Base-by-base conservation (phyloP, 805 yeast genomes). In the Barnettozyma salicaria region DNA sequence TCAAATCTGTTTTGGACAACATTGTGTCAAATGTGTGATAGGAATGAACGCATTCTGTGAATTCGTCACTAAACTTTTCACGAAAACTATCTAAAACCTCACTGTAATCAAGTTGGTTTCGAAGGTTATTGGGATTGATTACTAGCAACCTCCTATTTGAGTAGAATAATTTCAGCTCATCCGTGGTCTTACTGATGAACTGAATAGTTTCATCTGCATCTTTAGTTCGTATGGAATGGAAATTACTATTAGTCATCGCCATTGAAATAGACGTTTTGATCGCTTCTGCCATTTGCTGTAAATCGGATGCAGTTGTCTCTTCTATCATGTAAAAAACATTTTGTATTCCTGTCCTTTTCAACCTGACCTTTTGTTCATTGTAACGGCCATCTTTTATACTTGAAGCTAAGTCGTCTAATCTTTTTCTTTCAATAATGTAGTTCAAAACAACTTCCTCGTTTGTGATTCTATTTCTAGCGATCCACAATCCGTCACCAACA, bases 331-430 rank as follows among this genome's bases (percentile, higher is more conserved):
- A 92, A 46, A 76, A 78, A 14, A 80, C 73, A 45, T 83, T 71
- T 14, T 64, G 63, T 52, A 89, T 63, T 0, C 84, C 87, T 0
- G 92, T 72, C 55, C 79, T 72, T 34, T 69, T 70, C 40, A 92
- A 64, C 37, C 99, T 69, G 13, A 70, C 61, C 53, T 90, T 89
- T 55, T 92, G 99, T 55, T 92, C 98, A 37, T 69, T 67, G 51
- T 82, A 88, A 34, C 99, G 63, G 2, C 96, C 96, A 59, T 92
- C 99, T 42, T 73, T 71, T 31, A 92, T 87, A 35, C 95, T 84
- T 23, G 67, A 53, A 0, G 82, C 82, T 50, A 92, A 69, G 65
- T 92, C 99, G 53, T 86, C 95, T 30, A 89, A 59, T 39, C 96
- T 64, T 59, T 92, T 92, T 26, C 99, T 68, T 62, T 92, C 99